Evolutionary conservation across 306 rosid species (phyloP).

Genomic region (Glycine soja): DNA sequence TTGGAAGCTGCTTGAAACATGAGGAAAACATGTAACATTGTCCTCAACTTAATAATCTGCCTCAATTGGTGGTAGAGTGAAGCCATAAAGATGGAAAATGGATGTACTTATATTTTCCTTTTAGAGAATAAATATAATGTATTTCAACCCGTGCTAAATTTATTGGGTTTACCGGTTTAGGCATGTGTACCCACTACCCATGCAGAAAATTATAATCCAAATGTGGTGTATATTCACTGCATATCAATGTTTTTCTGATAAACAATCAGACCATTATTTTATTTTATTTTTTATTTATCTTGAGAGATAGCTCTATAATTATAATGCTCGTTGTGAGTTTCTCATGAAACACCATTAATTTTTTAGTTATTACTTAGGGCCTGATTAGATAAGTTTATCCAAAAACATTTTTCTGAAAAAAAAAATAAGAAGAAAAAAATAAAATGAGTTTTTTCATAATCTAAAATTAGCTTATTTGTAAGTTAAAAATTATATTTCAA

Average conservation of each 20-base stretch:
- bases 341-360: background rate
- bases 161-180: background rate
- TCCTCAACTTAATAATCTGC: conserved; percentile 4
- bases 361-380: background rate
- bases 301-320: background rate
- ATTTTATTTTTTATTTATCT: background rate
- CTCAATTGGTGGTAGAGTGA: background rate
- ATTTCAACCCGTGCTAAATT: conserved; percentile 1
- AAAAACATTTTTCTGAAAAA: no score
- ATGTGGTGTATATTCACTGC: background rate
- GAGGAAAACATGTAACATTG: background rate
- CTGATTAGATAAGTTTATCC: no score
- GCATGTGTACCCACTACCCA: background rate
- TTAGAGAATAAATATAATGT: background rate
- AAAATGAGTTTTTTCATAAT: no score
- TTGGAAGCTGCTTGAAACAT: background rate
- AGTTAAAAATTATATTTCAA: no score
- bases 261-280: background rate
- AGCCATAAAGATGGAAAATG: background rate
- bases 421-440: no score
- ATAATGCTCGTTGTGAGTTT: background rate
- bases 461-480: no score
- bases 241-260: background rate
- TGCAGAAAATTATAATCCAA: background rate
- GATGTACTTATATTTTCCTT: background rate